Conservation (phyloP, 2,329 filamentous ascomycete species). For the Clonostachys rosea region DNA sequence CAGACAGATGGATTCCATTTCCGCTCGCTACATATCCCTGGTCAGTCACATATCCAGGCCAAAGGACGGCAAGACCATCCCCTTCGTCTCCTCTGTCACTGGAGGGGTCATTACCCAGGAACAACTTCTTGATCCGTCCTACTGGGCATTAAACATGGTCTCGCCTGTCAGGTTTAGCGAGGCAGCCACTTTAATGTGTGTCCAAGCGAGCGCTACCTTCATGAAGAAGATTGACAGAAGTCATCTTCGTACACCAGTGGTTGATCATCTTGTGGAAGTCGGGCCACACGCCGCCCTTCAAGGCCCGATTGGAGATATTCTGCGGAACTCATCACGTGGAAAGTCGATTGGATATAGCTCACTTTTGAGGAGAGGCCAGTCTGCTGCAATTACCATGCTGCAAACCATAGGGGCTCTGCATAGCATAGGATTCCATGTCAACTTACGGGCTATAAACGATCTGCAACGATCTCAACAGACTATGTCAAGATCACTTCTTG, state of each 20-base stretch:
- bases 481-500: background rate
- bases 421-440: background rate
- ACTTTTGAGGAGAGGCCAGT: background rate
- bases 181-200: slow-evolving; percentile 1
- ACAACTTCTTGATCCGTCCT: background rate
- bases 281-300: background rate
- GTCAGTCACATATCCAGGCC: no score
- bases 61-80: background rate
- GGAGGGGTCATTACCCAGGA: background rate
- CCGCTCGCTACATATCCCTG: slow-evolving; percentile 11
- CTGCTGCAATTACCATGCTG: background rate
- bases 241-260: no score
- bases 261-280: no score
- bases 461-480: no score
- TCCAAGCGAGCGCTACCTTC: background rate
- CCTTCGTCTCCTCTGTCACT: background rate
- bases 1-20: slow-evolving; percentile 8
- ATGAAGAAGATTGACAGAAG: no score
- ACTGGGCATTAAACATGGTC: slow-evolving; percentile 7
- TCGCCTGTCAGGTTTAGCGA: slow-evolving; percentile 2
- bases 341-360: background rate
- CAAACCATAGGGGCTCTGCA: background rate
- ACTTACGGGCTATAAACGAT: background rate
- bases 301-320: background rate
- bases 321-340: no score